phyloP scores from a whole-genome alignment of 2,329 filamentous ascomycete genomes.

The Sclerotinia nivalis region DNA sequence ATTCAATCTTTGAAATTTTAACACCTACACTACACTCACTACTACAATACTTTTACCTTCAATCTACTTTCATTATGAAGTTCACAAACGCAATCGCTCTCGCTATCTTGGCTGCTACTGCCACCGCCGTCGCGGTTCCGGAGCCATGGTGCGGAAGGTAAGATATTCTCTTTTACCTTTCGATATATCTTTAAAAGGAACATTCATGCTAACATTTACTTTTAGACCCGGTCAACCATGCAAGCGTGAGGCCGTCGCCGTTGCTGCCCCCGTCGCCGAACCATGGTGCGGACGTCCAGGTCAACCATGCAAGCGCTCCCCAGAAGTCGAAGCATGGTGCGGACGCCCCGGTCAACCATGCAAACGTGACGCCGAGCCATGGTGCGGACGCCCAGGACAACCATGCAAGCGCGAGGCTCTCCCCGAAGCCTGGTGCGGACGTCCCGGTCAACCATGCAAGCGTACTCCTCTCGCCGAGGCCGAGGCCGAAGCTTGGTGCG shows the following conservation, averaged over 20 bases:
- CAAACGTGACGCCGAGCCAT: conserved; percentile 21
- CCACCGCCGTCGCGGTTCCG: conserved; percentile 19
- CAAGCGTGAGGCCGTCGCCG: conserved; percentile 10
- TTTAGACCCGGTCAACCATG: conserved; percentile 20
- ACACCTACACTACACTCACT: conserved; percentile 7
- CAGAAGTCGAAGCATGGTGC: conserved; percentile 11
- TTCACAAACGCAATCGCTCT: conserved; percentile 23
- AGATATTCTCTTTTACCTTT: background rate
- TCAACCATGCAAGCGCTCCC: conserved; percentile 18
- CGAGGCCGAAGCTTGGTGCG: conserved; percentile 14
- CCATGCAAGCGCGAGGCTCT: conserved; percentile 26
- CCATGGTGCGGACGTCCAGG: conserved; percentile 18
- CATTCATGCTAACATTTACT: background rate
- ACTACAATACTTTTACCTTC: background rate
- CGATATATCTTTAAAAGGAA: background rate
- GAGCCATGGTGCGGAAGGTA: conserved; percentile 22
- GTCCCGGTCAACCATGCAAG: conserved; percentile 21
- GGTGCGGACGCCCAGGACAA: conserved; percentile 17
- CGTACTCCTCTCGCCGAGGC: conserved; percentile 26
- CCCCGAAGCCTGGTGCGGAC: conserved; percentile 30
- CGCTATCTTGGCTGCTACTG: conserved; percentile 23
- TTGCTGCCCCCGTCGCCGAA: conserved; percentile 5
- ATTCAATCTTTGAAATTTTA: conserved; percentile 14
- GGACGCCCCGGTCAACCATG: conserved; percentile 21
- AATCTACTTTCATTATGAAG: conserved; percentile 24